These are phyloP conservation scores for Alternaria metachromatica DNA, from an alignment of 2,329 filamentous ascomycete genomes.

Conservation along the genomic window DNA sequence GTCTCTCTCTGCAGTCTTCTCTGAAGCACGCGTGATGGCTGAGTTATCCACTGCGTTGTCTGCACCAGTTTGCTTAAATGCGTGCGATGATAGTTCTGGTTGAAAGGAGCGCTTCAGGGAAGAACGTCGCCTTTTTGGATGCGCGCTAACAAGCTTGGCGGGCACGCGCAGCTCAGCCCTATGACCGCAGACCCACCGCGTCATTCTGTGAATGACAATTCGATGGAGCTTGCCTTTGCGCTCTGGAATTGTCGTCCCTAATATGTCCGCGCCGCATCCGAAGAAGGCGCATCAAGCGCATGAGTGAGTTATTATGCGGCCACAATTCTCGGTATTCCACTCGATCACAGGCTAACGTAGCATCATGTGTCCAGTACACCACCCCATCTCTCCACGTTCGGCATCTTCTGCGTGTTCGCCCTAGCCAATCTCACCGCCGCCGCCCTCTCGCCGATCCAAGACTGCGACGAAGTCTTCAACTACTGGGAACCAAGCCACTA, in stretches of 20 bases:
- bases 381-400: constrained; percentile 67
- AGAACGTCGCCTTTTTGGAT: constrained; percentile 38
- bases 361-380: constrained; percentile 8
- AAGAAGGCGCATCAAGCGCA: constrained; percentile 1
- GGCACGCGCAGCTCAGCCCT: constrained; percentile 31
- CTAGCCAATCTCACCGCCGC: constrained; percentile 77
- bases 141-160: constrained; percentile 31
- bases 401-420: constrained; percentile 82
- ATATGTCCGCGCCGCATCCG: constrained; percentile 3
- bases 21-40: constrained; percentile 35
- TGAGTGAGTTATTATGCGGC: background rate
- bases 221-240: background rate
- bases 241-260: background rate
- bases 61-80: constrained; percentile 36
- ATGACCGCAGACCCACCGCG: constrained; percentile 8
- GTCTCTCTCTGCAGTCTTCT: constrained; percentile 31
- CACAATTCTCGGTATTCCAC: no score
- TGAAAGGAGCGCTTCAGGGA: constrained; percentile 13
- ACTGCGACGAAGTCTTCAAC: constrained; percentile 99
- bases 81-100: constrained; percentile 33
- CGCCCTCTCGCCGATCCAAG: constrained; percentile 86
- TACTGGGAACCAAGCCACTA: constrained; percentile 99
- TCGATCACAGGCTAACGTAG: constrained; percentile 2
- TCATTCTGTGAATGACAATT: background rate
- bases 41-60: constrained; percentile 35